phyloP scores from a whole-genome alignment of 2,329 filamentous ascomycete genomes.

The Aspergillus felis region DNA sequence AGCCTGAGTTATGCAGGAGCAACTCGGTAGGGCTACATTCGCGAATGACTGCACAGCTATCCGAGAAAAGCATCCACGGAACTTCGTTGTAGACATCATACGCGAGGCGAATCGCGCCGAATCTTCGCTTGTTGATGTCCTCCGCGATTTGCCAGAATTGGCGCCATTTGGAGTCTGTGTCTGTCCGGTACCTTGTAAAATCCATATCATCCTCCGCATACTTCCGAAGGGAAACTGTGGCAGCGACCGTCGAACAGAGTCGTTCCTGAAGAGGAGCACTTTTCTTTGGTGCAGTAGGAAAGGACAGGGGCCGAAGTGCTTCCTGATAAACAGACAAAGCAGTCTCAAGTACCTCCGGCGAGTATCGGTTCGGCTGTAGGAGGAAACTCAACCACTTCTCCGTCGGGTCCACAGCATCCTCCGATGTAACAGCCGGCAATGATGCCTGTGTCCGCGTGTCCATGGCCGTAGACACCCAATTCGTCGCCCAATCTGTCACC shows the following conservation, averaged over 20 bases:
- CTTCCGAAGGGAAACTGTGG: conserved; percentile 63
- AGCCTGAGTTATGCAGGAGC: conserved; percentile 63
- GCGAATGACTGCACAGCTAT: conserved; percentile 73
- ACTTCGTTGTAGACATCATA: conserved; percentile 68
- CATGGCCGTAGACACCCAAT: conserved; percentile 67
- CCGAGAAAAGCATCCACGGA: conserved; percentile 80
- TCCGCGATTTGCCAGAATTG: conserved; percentile 81
- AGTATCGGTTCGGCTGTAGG: conserved; percentile 78
- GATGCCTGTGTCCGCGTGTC: conserved; percentile 54
- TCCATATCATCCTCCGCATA: conserved; percentile 63
- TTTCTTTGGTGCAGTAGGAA: conserved; percentile 42
- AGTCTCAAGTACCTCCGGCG: conserved; percentile 73
- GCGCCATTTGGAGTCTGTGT: conserved; percentile 81
- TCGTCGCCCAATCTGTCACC: conserved; percentile 57
- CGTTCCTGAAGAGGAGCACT: conserved; percentile 66
- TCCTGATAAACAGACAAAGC: conserved; percentile 78
- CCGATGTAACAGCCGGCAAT: conserved; percentile 56
- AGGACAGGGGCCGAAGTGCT: conserved; percentile 45
- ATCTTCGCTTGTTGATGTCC: conserved; percentile 80
- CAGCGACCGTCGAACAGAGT: conserved; percentile 67
- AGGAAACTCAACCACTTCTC: conserved; percentile 86
- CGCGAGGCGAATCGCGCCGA: conserved; percentile 73
- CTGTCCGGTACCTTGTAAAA: conserved; percentile 68
- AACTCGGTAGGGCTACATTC: conserved; percentile 75
- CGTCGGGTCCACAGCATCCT: conserved; percentile 65